phyloP scores from a whole-genome alignment of 345 rosid species.

The Schrenkiella parvula region DNA sequence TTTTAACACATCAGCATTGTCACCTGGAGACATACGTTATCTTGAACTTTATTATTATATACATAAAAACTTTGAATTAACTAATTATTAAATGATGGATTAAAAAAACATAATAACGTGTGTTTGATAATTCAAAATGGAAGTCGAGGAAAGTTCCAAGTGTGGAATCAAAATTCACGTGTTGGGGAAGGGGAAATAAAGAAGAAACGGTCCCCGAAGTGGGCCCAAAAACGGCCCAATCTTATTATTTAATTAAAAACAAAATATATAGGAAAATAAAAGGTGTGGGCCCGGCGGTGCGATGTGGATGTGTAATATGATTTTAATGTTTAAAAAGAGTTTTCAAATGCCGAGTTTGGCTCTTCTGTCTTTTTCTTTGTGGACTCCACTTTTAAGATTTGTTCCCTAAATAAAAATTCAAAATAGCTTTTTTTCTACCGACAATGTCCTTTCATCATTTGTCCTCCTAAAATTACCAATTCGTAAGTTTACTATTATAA shows the following conservation, averaged over 20 bases:
- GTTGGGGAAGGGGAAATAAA: slow-evolving; percentile 24
- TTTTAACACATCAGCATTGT: background rate
- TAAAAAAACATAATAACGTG: slow-evolving; percentile 1
- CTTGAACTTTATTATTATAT: background rate
- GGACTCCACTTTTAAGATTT: slow-evolving; percentile 33
- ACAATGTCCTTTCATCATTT: slow-evolving; percentile 21
- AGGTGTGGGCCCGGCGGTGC: slow-evolving; percentile 26
- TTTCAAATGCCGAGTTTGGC: slow-evolving; percentile 15
- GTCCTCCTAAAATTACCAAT: background rate
- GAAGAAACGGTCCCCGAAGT: slow-evolving; percentile 24
- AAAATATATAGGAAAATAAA: background rate
- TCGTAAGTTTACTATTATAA: background rate
- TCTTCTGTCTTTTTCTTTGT: slow-evolving; percentile 3
- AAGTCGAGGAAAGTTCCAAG: slow-evolving; percentile 34
- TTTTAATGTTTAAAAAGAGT: slow-evolving; percentile 6
- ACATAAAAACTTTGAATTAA: background rate
- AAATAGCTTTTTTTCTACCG: slow-evolving; percentile 24
- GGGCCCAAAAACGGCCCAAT: slow-evolving; percentile 27
- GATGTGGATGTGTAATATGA: slow-evolving; percentile 25
- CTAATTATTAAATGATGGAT: background rate
- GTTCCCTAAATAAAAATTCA: slow-evolving; percentile 20
- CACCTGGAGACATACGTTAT: slow-evolving; percentile 15
- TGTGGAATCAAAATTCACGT: slow-evolving; percentile 33
- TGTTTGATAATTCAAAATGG: slow-evolving; percentile 6
- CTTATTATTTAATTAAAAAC: background rate